Base-by-base conservation (phyloP, 1,139 yeast species). In the Spathaspora jeffriesii region DNA sequence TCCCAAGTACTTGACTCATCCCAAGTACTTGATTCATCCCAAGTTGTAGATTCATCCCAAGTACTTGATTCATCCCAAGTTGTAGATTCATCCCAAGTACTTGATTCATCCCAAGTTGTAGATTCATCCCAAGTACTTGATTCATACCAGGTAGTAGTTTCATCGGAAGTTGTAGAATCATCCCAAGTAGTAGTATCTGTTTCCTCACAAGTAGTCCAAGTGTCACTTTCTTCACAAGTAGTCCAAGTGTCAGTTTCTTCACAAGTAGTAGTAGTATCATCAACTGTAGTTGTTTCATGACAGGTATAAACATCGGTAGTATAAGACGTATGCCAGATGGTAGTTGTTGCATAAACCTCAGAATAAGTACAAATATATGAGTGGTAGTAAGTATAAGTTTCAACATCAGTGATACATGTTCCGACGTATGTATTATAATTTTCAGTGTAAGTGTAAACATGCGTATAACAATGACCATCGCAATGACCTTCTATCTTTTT, bases 221-320 rank as follows among this genome's bases (percentile, higher is more conserved):
- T 36, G n/a, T 18, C 25, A 15, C 22, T 36, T 4, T n/a, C n/a
- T n/a, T 21, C 41, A 22, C 23, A 15, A 20, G 41, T 22, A 22
- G 30, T 23, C 2, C 14, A 27, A 28, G 32, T n/a, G n/a, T n/a
- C n/a, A n/a, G n/a, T n/a, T n/a, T n/a, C n/a, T n/a, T n/a, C n/a
- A n/a, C n/a, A n/a, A 15, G 20, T 17, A 3, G 23, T 18, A 18
- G 38, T 34, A 18, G 17, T 22, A 34, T 34, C 15, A 6, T 34
- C 38, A 25, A 25, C 10, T 11, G 38, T 34, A 18, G 23, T 10
- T 10, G 38, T 34, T 5, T 15, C 9, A 18, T 34, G 38, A 34
- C 38, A 34, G 11, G 38, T 34, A 18, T 34, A 34, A 4, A 13
- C n/a, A 34, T 34, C 38, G 11, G 38, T 34, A 34, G 38, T 34